A percentile compares a stretch with the other conserved stretches of the same genome.
Evolutionary conservation across 768 basidiomycete genomes (phyloP).

Genomic region (Russula vinacea): DNA sequence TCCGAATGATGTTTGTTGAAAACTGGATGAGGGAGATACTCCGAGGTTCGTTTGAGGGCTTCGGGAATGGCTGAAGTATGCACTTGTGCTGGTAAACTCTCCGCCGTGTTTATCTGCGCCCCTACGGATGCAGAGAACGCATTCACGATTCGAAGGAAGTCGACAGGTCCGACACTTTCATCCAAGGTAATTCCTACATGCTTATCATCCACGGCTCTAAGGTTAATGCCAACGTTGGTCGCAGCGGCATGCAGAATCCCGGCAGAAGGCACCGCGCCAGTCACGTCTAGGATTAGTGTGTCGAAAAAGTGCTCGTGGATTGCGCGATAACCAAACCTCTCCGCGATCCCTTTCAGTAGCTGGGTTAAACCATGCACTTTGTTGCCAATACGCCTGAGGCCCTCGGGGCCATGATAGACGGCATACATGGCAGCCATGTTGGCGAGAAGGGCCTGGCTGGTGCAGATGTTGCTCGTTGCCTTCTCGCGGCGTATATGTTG

Average conservation of each 20-base stretch:
- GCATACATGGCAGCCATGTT: conserved; percentile 99
- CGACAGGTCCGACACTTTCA: conserved; percentile 76
- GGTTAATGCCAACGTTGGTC: conserved; percentile 66
- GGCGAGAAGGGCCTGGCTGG: conserved; percentile 93
- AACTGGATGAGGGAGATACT: conserved; percentile 80
- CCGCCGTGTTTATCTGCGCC: conserved; percentile 44
- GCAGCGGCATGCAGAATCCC: conserved; percentile 68
- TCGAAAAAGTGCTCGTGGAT: conserved; percentile 85
- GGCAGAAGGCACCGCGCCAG: conserved; percentile 52
- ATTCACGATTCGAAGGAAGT: conserved; percentile 74
- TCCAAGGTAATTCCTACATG: conserved; percentile 89
- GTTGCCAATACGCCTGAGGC: conserved; percentile 77
- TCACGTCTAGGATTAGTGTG: conserved; percentile 77
- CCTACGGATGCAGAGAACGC: conserved; percentile 72
- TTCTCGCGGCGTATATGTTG: conserved; percentile 98
- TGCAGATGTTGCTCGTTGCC: conserved; percentile 98
- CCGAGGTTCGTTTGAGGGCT: conserved; percentile 55
- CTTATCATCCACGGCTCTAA: conserved; percentile 70
- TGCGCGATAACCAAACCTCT: conserved; percentile 69
- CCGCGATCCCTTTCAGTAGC: conserved; percentile 63
- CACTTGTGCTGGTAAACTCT: conserved; percentile 43
- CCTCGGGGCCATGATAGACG: conserved; percentile 90
- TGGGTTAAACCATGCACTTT: conserved; percentile 89
- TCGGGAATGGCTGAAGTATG: conserved; percentile 51
- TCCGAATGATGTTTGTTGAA: conserved; percentile 98